phyloP scores from a whole-genome alignment of 352 stramenopile species.

The Pythium diclinum region DNA sequence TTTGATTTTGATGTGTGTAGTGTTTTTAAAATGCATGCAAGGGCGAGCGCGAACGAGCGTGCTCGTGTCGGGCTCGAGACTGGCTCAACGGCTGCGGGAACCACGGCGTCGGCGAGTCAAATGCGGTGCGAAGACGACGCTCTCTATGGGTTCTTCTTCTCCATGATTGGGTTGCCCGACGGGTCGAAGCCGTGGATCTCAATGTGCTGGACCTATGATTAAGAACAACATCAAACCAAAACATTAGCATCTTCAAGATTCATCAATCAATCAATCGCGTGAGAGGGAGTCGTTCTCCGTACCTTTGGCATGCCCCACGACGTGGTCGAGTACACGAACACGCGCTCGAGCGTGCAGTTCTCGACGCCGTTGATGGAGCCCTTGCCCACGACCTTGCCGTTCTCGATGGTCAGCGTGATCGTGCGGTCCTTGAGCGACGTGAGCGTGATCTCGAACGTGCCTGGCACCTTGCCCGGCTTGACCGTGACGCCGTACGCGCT shows the following conservation, averaged over 20 bases:
- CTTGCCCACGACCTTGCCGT: conserved; percentile 67
- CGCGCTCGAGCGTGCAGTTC: conserved; percentile 69
- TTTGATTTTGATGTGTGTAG: neutral
- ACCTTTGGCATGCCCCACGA: conserved; percentile 86
- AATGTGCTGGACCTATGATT: conserved; percentile 70
- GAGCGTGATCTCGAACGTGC: conserved; percentile 70
- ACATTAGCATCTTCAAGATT: neutral
- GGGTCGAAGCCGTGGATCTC: conserved; percentile 82
- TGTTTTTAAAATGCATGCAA: conserved; percentile 4
- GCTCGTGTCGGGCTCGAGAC: neutral
- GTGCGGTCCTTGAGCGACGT: conserved; percentile 83
- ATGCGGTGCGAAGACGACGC: neutral
- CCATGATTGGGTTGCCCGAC: conserved; percentile 62
- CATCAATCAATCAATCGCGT: no score
- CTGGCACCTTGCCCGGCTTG: conserved; percentile 65
- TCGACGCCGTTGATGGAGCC: conserved; percentile 74
- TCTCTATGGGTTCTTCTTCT: conserved; percentile 82
- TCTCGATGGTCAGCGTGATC: conserved; percentile 70
- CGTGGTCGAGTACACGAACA: conserved; percentile 84
- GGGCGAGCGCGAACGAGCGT: neutral
- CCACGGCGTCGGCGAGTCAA: neutral
- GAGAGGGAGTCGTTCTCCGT: neutral
- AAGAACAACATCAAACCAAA: neutral
- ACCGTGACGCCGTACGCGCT: conserved; percentile 77
- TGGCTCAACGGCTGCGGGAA: neutral